These are phyloP conservation scores for Aspergillus pseudoglaucus DNA, from an alignment of 2,329 filamentous ascomycete species.

Conservation along the genomic window DNA sequence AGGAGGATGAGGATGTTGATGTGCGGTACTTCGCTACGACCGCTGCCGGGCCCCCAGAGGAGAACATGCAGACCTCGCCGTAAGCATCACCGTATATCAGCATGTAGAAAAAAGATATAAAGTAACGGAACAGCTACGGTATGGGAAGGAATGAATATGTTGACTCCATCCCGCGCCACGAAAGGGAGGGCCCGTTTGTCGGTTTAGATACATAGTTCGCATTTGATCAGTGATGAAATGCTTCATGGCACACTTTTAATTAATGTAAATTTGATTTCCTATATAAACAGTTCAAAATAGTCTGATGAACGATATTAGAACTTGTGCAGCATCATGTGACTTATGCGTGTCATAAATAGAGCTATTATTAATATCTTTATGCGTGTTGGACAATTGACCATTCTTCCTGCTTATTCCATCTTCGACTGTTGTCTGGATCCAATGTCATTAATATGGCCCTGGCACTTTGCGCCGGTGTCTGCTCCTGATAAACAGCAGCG, in stretches of 20 bases:
- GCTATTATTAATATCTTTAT: not conserved
- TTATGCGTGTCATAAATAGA: not conserved
- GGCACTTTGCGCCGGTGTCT: constrained; percentile 48
- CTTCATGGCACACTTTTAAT: constrained; percentile 27
- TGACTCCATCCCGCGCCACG: constrained; percentile 4
- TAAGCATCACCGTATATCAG: constrained; percentile 16
- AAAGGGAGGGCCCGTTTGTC: constrained; percentile 20
- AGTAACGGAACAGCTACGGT: constrained; percentile 8
- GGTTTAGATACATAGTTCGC: constrained; percentile 33
- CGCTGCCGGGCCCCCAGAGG: constrained; percentile 56
- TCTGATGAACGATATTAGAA: too few species aligned
- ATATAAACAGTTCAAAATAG: not conserved
- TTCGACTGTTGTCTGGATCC: not conserved
- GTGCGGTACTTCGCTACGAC: constrained; percentile 96
- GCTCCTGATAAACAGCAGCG: constrained; percentile 46
- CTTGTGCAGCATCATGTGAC: not conserved
- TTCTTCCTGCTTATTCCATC: not conserved
- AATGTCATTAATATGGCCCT: constrained; percentile 35
- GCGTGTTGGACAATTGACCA: not conserved
- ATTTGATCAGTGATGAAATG: constrained; percentile 28
- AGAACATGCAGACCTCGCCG: constrained; percentile 50
- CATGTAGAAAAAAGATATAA: constrained; percentile 5
- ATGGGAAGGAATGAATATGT: constrained; percentile 14
- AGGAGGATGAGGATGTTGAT: constrained; percentile 96
- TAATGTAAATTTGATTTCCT: constrained; percentile 6